Base-by-base conservation (phyloP, 805 yeast genomes). In the Wickerhamiella brachini region DNA sequence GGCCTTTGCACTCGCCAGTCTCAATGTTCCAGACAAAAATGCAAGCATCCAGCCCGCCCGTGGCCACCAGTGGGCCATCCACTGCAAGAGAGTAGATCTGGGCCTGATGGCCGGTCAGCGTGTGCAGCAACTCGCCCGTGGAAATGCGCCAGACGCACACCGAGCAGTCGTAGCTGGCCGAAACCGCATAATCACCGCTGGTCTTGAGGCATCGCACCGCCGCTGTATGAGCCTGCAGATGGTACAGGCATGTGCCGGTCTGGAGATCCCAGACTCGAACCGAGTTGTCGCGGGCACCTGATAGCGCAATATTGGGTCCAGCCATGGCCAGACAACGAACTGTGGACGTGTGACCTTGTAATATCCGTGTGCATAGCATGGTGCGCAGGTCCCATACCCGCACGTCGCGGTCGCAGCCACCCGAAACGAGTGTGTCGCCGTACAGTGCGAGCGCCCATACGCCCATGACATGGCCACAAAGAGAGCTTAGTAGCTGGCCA, bases 391-490 rank as follows among this genome's bases (percentile, higher is more conserved):
- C 95, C 98, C 98, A 90, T 57, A 90, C 88, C 64, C 97, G 78
- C 21, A 90, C 95, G 39, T 95, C 89, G 62, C 96, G 77, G 68
- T 90, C 98, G 57, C 97, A 96, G 18, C 95, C 87, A 38, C 97
- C 97, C 37, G 94, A 81, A 20, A 90, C 95, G 57, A 90, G 76
- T 59, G 90, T 83, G 62, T 88, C 79, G 44, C 95, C 96, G 68
- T 83, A 87, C 1, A 95, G 86, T 44, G 89, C 83, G 54, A 93
- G 82, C 29, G 95, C 89, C 97, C 97, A 90, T 13, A 93, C 95
- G 42, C 97, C 98, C 74, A 88, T 95, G 49, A 93, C 87, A 65
- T 93, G 98, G 5, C 98, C 98, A 68, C 86, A 87, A 62, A 90
- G 95, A 0, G 97, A 88, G 55, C 96, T 73, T n/a, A 89, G 59